These are phyloP conservation scores for Tricholoma bakamatsutake DNA, from an alignment of 768 basidiomycete species.

Conservation along the genomic window DNA sequence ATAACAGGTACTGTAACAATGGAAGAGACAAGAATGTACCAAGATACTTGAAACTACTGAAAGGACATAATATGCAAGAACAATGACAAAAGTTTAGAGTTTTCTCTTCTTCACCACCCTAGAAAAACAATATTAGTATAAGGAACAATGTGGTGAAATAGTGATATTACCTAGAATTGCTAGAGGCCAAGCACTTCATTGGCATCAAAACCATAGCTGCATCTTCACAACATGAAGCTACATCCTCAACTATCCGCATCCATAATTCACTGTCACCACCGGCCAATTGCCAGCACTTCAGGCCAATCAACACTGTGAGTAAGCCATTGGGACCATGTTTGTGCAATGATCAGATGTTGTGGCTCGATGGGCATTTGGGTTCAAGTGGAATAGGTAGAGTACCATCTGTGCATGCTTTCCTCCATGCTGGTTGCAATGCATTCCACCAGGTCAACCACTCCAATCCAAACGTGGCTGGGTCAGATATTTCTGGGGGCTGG, in stretches of 20 bases:
- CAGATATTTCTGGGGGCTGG: not conserved
- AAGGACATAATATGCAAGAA: not conserved
- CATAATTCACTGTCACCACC: not conserved
- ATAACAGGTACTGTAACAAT: too few relatives aligned
- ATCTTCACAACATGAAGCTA: not conserved
- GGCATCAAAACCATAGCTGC: not conserved
- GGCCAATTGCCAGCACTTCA: not conserved
- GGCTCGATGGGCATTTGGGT: not conserved
- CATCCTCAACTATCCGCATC: not conserved
- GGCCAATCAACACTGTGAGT: not conserved
- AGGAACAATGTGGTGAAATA: not conserved
- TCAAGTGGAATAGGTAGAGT: not conserved
- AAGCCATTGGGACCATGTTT: not conserved
- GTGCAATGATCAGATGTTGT: too few relatives aligned
- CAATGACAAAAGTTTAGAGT: not conserved
- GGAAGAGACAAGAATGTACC: too few relatives aligned
- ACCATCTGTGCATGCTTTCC: not conserved
- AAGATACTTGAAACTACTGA: too few relatives aligned
- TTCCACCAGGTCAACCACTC: not conserved
- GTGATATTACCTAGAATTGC: not conserved
- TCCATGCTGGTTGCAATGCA: not conserved
- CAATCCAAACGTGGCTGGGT: not conserved
- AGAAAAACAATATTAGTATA: not conserved
- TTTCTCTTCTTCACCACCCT: not conserved
- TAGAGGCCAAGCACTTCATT: not conserved